Evolutionary conservation across 768 basidiomycete genomes (phyloP).

Genomic region (Mycena capillaripes): DNA sequence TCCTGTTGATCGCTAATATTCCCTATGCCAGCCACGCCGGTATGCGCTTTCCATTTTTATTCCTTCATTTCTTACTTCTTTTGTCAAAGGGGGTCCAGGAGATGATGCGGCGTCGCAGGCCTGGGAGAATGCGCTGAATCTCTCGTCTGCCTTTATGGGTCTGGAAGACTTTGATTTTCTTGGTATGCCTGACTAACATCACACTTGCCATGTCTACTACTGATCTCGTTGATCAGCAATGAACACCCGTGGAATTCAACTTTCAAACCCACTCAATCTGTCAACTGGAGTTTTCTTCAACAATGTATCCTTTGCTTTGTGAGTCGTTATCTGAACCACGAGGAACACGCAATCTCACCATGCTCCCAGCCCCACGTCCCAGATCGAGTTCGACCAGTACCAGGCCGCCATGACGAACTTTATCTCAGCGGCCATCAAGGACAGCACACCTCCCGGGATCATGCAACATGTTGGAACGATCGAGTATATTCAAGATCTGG

Average conservation of each 20-base stretch:
- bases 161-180: conserved; percentile 33
- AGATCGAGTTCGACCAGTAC: conserved; percentile 27
- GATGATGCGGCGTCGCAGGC: conserved; percentile 25
- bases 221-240: background rate
- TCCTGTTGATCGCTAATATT: background rate
- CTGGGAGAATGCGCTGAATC: conserved; percentile 32
- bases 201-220: no score
- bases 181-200: background rate
- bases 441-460: conserved; percentile 26
- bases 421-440: background rate
- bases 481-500: conserved; percentile 29
- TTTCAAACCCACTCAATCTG: no score
- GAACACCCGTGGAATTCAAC: conserved; percentile 30
- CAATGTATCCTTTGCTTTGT: conserved; percentile 23
- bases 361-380: background rate
- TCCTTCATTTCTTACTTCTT: background rate
- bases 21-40: background rate
- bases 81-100: conserved; percentile 26
- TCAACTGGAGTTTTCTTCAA: background rate
- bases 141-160: background rate
- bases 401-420: conserved; percentile 26
- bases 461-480: conserved; percentile 18
- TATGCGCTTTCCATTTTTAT: background rate
- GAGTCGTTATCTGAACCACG: background rate
- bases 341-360: background rate